A percentile compares a stretch with the other conserved stretches of the same genome.
Evolutionary conservation across 2,329 filamentous ascomycete genomes (phyloP).

Genomic region (Cryphonectria radicalis): DNA sequence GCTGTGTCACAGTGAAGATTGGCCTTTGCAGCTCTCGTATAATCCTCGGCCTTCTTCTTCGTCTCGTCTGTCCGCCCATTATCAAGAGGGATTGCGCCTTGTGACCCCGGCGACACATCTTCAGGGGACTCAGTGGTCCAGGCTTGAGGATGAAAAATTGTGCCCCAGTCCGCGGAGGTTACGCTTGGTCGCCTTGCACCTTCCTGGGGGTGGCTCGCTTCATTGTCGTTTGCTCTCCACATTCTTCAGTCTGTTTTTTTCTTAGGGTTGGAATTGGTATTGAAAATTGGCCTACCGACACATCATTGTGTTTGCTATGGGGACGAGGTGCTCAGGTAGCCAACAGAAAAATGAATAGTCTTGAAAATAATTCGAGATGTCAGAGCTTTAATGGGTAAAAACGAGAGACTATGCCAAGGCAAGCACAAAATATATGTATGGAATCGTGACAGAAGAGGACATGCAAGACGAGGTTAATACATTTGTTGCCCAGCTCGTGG

Average conservation of each 20-base stretch:
- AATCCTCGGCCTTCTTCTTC: slow-evolving; percentile 19
- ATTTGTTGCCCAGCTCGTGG: background rate
- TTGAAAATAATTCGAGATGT: background rate
- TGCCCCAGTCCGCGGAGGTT: slow-evolving; percentile 19
- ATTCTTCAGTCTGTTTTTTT: slow-evolving; percentile 14
- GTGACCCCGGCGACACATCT: slow-evolving; percentile 26
- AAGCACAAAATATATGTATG: background rate
- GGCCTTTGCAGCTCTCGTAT: slow-evolving; percentile 13
- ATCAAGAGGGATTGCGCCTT: slow-evolving; percentile 22
- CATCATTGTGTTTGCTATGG: slow-evolving; percentile 16
- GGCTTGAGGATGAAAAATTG: background rate
- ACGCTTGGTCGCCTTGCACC: slow-evolving; percentile 15
- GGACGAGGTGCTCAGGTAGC: slow-evolving; percentile 1
- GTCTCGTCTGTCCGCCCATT: slow-evolving; percentile 23
- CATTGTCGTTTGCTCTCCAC: slow-evolving; percentile 22
- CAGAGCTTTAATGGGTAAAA: background rate
- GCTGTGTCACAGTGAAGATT: slow-evolving; percentile 12
- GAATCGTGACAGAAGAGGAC: background rate
- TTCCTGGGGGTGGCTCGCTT: slow-evolving; percentile 15
- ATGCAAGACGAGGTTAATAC: background rate
- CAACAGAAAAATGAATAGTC: background rate
- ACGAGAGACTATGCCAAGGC: background rate
- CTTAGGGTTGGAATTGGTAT: background rate
- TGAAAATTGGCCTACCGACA: slow-evolving; percentile 10
- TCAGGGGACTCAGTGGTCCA: slow-evolving; percentile 10